phyloP scores from a whole-genome alignment of 345 rosid species.

The Anacardium occidentale region DNA sequence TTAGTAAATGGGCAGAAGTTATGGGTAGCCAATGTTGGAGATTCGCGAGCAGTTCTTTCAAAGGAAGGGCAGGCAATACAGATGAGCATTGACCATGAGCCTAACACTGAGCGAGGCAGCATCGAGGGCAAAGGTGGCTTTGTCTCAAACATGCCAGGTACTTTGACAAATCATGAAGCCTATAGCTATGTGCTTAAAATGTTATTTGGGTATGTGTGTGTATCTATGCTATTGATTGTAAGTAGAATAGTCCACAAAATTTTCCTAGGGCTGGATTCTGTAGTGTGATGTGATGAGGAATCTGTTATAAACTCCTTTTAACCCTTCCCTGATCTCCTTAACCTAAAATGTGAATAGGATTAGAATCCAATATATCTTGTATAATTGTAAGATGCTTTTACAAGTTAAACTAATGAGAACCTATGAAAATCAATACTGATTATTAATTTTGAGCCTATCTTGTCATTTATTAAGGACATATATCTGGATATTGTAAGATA shows the following conservation, averaged over 20 bases:
- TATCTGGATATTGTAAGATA: background rate
- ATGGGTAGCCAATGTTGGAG: conserved; percentile 74
- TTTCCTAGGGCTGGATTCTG: background rate
- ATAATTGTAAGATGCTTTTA: background rate
- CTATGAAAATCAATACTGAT: background rate
- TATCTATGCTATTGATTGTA: background rate
- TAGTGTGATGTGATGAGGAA: background rate
- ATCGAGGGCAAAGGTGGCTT: conserved; percentile 67
- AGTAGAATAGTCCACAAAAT: background rate
- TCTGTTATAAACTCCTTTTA: background rate
- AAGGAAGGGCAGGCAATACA: conserved; percentile 56
- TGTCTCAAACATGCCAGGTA: conserved; percentile 81
- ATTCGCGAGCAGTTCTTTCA: conserved; percentile 67
- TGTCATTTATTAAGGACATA: background rate
- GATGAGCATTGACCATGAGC: conserved; percentile 65
- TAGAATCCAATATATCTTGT: background rate
- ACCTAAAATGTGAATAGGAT: background rate
- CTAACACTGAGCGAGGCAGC: conserved; percentile 60
- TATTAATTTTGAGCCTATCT: background rate
- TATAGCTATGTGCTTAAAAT: background rate
- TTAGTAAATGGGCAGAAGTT: conserved; percentile 51
- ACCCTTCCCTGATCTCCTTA: background rate
- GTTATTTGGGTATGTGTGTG: background rate
- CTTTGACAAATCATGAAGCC: background rate
- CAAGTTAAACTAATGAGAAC: background rate